These are phyloP conservation scores for Daldinia childiae DNA, from an alignment of 495 filamentous ascomycete species.

Conservation along the genomic window DNA sequence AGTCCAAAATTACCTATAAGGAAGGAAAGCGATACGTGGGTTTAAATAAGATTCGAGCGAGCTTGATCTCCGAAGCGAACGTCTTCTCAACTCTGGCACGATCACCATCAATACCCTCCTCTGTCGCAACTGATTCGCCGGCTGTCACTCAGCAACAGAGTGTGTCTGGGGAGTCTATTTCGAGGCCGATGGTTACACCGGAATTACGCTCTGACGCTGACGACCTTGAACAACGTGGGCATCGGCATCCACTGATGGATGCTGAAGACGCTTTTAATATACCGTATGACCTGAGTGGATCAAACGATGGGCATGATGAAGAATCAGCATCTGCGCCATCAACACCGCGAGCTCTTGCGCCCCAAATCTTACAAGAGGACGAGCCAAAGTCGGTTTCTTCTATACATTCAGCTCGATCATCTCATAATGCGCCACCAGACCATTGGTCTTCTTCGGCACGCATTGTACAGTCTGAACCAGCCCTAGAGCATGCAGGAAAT, in stretches of 20 bases:
- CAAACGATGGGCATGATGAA: conserved; percentile 40
- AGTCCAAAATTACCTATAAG: conserved; percentile 49
- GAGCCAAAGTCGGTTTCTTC: conserved; percentile 10
- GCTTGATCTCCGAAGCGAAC: conserved; percentile 75
- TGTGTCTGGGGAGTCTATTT: conserved; percentile 26
- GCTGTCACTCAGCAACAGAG: conserved; percentile 32
- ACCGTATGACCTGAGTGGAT: conserved; percentile 54
- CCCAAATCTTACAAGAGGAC: conserved; percentile 22
- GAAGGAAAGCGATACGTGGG: conserved; percentile 73
- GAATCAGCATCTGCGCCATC: conserved; percentile 51
- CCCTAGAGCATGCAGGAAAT: conserved; percentile 41
- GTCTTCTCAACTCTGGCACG: conserved; percentile 73
- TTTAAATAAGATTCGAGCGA: conserved; percentile 68
- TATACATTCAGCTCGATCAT: conserved; percentile 48
- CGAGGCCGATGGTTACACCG: background rate
- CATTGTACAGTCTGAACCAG: conserved; percentile 52
- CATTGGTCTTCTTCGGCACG: conserved; percentile 46
- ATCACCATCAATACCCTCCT: conserved; percentile 69
- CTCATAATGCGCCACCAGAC: conserved; percentile 33
- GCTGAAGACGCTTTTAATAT: conserved; percentile 62
- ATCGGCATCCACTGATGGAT: conserved; percentile 48
- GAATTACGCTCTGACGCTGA: conserved; percentile 31
- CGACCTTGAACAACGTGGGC: conserved; percentile 44
- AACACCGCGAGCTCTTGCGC: conserved; percentile 53
- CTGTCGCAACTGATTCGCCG: conserved; percentile 62